Base-by-base conservation (phyloP, 108 stramenopile genomes). In the Conticribra weissflogii region DNA sequence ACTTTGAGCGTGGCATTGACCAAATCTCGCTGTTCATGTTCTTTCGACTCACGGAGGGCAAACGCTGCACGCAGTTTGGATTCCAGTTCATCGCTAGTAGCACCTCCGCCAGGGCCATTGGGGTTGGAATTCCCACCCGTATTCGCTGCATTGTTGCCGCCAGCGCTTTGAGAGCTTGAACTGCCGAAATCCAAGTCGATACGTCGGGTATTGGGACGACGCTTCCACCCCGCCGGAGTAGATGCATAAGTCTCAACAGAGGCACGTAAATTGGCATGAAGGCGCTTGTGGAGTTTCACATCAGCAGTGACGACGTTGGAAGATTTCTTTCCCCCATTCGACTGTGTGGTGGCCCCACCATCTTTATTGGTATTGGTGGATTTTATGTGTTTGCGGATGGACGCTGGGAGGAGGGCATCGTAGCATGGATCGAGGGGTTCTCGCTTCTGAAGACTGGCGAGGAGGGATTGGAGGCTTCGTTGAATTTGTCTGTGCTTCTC, bases 341-440 rank as follows among this genome's bases (percentile, higher is more conserved):
- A n/a, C 18, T 22, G 24, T 22, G 18, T 58, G 18, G 53, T 49
- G 1, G n/a, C 44, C 29, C 29, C 31, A 1, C 46, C 59, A 34
- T 67, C 64, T 49, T 83, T 88, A 54, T 79, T 77, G 45, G 74
- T 71, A 25, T 81, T 27, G 28, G 66, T 74, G 2, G 78, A 67
- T 48, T 74, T 76, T 58, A 58, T 73, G 7, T 87, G 86, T 53
- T 71, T 78, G 47, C 83, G 81, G 18, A 68, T 73, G 17, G 86
- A 82, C 3, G 81, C 63, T 18, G 76, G 60, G 8, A 94, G 46
- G 27, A 94, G 66, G 27, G 58, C 69, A 53, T 91, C 85, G 76
- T 94, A 94, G 48, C 82, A 85, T n/a, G 88, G 82, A 32, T 94
- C 86, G 23, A 93, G 51, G 27, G 90, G 93, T 67, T 91, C 88